These are phyloP conservation scores for Sindora glabra DNA, from an alignment of 306 rosid species.

Conservation along the genomic window DNA sequence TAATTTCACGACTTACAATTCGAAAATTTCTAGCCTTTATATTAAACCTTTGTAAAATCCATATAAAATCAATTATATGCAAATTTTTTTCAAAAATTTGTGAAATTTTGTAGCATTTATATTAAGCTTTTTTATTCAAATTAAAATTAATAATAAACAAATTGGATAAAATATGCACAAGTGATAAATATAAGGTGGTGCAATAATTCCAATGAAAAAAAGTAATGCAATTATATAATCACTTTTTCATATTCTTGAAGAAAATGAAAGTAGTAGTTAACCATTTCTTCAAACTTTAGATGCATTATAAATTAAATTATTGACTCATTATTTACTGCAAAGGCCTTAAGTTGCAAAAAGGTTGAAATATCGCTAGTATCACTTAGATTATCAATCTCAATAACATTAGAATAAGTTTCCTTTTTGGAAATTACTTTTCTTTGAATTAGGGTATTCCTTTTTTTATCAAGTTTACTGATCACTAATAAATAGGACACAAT, in stretches of 20 bases:
- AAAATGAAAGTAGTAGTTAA: background rate
- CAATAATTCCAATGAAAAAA: no score
- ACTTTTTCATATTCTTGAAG: background rate
- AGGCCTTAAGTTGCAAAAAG: slow-evolving; percentile 85
- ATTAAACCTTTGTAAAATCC: no score
- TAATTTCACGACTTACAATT: no score
- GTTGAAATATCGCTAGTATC: slow-evolving; percentile 44
- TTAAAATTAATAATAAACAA: background rate
- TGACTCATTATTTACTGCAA: slow-evolving; percentile 65
- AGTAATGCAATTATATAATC: background rate
- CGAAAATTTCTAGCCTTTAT: no score
- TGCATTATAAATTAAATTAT: background rate
- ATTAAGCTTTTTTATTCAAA: no score
- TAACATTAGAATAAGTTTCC: slow-evolving; percentile 33
- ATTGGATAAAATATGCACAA: background rate
- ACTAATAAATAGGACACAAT: slow-evolving; percentile 15
- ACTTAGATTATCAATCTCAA: slow-evolving; percentile 7
- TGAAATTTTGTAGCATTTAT: no score
- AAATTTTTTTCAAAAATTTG: no score
- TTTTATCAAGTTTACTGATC: slow-evolving; percentile 19
- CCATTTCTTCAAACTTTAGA: background rate
- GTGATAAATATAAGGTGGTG: no score
- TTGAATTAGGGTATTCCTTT: slow-evolving; percentile 28
- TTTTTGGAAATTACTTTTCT: slow-evolving; percentile 59
- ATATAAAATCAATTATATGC: no score